These are phyloP conservation scores for Trichoderma endophyticum DNA, from an alignment of 2,329 filamentous ascomycete genomes.

Conservation along the genomic window DNA sequence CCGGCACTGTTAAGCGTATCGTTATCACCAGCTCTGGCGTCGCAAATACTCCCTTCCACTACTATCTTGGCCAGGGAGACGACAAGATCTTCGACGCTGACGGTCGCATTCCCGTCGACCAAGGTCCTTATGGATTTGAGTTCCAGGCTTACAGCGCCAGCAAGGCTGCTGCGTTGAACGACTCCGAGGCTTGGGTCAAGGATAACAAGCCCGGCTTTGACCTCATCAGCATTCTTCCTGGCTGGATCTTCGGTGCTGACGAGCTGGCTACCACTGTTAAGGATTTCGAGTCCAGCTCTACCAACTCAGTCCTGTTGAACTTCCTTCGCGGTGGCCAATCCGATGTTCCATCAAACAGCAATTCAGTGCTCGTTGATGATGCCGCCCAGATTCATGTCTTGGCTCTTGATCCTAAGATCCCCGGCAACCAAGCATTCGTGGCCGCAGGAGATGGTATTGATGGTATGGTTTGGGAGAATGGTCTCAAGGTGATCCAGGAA, in stretches of 20 bases:
- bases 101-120: not conserved
- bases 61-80: not conserved
- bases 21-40: not conserved
- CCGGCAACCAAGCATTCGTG: not conserved
- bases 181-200: not conserved
- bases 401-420: not conserved
- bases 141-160: not conserved
- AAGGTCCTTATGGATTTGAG: not conserved
- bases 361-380: not conserved
- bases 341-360: not conserved
- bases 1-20: not conserved
- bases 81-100: not conserved
- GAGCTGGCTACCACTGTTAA: not conserved
- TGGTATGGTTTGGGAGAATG: not conserved
- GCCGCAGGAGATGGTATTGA: not conserved
- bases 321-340: not conserved
- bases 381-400: not conserved
- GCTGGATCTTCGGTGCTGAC: not conserved
- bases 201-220: not conserved
- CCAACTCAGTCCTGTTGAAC: not conserved
- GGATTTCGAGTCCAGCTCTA: not conserved
- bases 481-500: not conserved
- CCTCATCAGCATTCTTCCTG: conserved; percentile 4
- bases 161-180: not conserved
- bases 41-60: not conserved